Evolutionary conservation across 2,329 filamentous ascomycete genomes (phyloP), one percentile per base, ranked within the genome.

Genomic region (Pyricularia pennisetigena): DNA sequence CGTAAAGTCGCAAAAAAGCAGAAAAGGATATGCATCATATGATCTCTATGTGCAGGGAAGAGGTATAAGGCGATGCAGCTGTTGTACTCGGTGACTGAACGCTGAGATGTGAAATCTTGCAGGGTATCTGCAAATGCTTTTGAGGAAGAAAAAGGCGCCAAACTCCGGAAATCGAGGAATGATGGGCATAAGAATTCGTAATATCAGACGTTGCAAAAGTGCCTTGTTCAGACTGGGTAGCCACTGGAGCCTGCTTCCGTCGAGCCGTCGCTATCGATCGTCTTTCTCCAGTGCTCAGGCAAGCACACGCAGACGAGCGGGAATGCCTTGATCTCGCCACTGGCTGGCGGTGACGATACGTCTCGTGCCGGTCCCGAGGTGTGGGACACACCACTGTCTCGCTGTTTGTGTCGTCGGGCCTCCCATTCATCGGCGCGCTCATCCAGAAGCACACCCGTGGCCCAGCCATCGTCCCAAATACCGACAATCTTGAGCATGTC

Each of bases 381-480:
- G 78, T 93, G 90, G 64, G 93, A 97, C 62, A 98, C 91, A 69
- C 95, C 95, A 74, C 94, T 98, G 79, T 99, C 95, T 70, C 95
- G 88, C 75, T 97, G 93, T 41, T 88, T 82, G 74, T 91, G 89
- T 74, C 88, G 86, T 71, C 90, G 86, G 62, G 86, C 85, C 73
- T 97, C 92, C 88, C 93, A 97, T 71, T 97, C 92, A 70, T 98
- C 94, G 2, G 93, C 93, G 68, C 88, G 86, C 74, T 97, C 92
- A 68, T 90, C 85, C 68, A 97, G 81, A 75, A 96, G 85, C 68
- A 97, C 86, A 74, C 95, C 95, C 1, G 95, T 99, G 12, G 95
- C 95, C 95, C 95, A 99, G 64, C 95, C 95, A 77, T 99, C 95
- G 75, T 99, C 95, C 95, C 95, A 99, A 72, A 99, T 99, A 70